phyloP scores from a whole-genome alignment of 2,329 filamentous ascomycete genomes.

The Botrytis galanthina region DNA sequence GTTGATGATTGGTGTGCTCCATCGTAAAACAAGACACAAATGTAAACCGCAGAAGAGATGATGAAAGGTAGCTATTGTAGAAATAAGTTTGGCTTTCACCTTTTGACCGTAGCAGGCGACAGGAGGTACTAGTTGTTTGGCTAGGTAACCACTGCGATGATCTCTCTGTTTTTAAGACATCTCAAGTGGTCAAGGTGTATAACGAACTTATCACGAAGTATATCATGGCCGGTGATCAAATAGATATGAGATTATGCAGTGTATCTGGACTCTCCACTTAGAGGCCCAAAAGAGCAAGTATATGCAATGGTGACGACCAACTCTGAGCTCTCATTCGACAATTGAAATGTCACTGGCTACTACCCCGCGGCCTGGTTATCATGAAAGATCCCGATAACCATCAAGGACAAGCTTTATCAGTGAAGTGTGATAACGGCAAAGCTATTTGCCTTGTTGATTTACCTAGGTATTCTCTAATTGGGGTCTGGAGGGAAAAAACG shows the following conservation, averaged over 20 bases:
- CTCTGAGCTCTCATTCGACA: conserved; percentile 4
- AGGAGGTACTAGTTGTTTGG: background rate
- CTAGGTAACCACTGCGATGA: background rate
- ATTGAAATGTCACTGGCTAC: background rate
- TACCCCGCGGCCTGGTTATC: background rate
- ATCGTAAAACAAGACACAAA: conserved; percentile 6
- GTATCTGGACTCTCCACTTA: conserved; percentile 11
- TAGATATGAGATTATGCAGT: conserved; percentile 16
- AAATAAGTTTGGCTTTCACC: background rate
- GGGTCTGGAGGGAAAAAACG: background rate
- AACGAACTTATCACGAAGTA: background rate
- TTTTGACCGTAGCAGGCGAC: background rate
- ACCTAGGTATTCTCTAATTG: background rate
- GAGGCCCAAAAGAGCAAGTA: conserved; percentile 10
- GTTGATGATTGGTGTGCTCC: conserved; percentile 14
- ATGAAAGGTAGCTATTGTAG: background rate
- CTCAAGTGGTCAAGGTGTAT: background rate
- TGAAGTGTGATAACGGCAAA: conserved; percentile 6
- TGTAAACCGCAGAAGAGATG: background rate
- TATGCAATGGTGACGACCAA: conserved; percentile 2
- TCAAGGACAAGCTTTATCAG: background rate
- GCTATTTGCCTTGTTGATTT: background rate
- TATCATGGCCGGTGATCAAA: background rate
- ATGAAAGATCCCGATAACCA: background rate
- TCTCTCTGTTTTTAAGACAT: background rate